Evolutionary conservation across 2,329 filamentous ascomycete genomes (phyloP).

Genomic region (Cercospora sojina): DNA sequence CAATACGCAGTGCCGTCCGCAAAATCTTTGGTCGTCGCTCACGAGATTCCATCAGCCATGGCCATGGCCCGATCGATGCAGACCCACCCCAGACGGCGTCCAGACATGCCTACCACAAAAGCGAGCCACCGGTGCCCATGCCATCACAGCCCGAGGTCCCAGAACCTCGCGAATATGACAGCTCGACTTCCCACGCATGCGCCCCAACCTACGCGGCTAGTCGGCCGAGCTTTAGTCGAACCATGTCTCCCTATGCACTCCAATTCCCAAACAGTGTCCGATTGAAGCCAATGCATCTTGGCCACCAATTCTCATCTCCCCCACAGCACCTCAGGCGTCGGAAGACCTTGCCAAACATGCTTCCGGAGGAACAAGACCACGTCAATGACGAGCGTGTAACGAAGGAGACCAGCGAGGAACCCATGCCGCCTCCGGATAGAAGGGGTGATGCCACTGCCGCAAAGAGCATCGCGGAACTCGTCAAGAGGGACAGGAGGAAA

Average conservation of each 20-base stretch:
- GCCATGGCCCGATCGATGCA: slow-evolving; percentile 12
- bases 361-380: slow-evolving; percentile 32
- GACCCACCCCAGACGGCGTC: slow-evolving; percentile 14
- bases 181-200: slow-evolving; percentile 1
- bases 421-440: slow-evolving; percentile 6
- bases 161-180: slow-evolving; percentile 20
- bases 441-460: slow-evolving; percentile 7
- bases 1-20: slow-evolving; percentile 39
- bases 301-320: slow-evolving; percentile 35
- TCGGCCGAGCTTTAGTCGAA: slow-evolving; percentile 21
- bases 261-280: slow-evolving; percentile 40
- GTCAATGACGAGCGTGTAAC: slow-evolving; percentile 18
- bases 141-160: slow-evolving; percentile 23
- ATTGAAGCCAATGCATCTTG: slow-evolving; percentile 39
- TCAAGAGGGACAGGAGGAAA: slow-evolving; percentile 33
- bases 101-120: slow-evolving; percentile 37
- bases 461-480: slow-evolving; percentile 13
- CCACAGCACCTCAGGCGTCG: slow-evolving; percentile 31
- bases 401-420: not conserved
- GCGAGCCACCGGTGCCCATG: slow-evolving; percentile 30
- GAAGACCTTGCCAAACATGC: slow-evolving; percentile 37
- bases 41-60: slow-evolving; percentile 27
- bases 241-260: slow-evolving; percentile 38
- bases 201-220: slow-evolving; percentile 12
- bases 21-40: slow-evolving; percentile 40